Evolutionary conservation across 371 early-diverging fungal genomes (phyloP).

Genomic region (Circinella minor): DNA sequence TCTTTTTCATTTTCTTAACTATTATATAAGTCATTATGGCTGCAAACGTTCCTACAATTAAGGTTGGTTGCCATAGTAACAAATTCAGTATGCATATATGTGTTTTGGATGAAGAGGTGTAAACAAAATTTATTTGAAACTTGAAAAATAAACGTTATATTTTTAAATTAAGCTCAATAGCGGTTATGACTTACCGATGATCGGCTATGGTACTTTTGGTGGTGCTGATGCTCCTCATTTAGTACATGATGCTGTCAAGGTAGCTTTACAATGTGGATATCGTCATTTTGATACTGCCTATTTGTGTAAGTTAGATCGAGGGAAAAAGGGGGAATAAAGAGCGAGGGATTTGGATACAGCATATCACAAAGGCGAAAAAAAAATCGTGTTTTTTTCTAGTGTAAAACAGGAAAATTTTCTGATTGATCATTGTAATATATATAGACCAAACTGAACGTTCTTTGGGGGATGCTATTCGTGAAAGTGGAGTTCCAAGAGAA

Average conservation of each 20-base stretch:
- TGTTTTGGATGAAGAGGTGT: background rate
- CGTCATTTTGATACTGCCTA: slow-evolving; percentile 52
- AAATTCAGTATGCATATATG: background rate
- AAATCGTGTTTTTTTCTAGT: too few relatives aligned
- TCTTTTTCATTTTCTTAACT: background rate
- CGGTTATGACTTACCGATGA: slow-evolving; percentile 45
- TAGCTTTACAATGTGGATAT: slow-evolving; percentile 42
- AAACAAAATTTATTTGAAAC: background rate
- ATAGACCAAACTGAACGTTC: slow-evolving; percentile 67
- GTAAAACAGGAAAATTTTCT: too few relatives aligned
- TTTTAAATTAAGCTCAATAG: slow-evolving; percentile 23
- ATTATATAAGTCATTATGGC: background rate
- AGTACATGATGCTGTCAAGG: slow-evolving; percentile 44
- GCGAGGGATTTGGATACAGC: too few relatives aligned
- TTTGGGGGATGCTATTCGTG: slow-evolving; percentile 70
- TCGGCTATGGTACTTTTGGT: slow-evolving; percentile 52
- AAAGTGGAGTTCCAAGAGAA: slow-evolving; percentile 65
- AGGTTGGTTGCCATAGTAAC: background rate
- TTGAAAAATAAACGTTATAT: background rate
- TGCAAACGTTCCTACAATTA: slow-evolving; percentile 4
- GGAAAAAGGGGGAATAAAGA: too few relatives aligned
- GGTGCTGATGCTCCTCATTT: slow-evolving; percentile 40
- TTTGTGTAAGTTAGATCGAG: slow-evolving; percentile 27
- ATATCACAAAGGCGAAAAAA: too few relatives aligned
- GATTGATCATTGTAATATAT: background rate